These are phyloP conservation scores for Beverwykella pulmonaria DNA, from an alignment of 495 filamentous ascomycete species.

Conservation along the genomic window DNA sequence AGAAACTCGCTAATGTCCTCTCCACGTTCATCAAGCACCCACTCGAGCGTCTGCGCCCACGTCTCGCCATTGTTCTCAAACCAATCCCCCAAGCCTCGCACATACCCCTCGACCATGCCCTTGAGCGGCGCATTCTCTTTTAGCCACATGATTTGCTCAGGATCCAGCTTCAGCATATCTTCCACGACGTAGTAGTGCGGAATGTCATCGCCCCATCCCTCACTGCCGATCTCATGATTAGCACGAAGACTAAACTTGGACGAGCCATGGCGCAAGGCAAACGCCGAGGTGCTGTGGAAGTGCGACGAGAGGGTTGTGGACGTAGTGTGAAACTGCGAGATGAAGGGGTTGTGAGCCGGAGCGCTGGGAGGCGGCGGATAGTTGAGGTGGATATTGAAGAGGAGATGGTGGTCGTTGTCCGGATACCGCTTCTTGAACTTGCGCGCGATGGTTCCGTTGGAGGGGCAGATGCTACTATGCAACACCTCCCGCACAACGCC, in stretches of 20 bases:
- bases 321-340: constrained; percentile 23
- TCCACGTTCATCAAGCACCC: constrained; percentile 58
- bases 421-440: constrained; percentile 61
- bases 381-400: constrained; percentile 59
- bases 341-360: constrained; percentile 24
- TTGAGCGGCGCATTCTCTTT: constrained; percentile 57
- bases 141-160: constrained; percentile 60
- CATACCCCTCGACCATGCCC: constrained; percentile 57
- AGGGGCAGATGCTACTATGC: constrained; percentile 60
- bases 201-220: constrained; percentile 67
- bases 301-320: constrained; percentile 35
- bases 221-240: constrained; percentile 48
- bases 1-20: constrained; percentile 53
- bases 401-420: constrained; percentile 52
- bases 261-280: constrained; percentile 13
- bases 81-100: constrained; percentile 59
- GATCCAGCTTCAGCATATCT: constrained; percentile 68
- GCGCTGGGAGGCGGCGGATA: constrained; percentile 45
- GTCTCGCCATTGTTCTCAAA: constrained; percentile 68
- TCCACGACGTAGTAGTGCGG: constrained; percentile 65
- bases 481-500: constrained; percentile 56
- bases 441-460: constrained; percentile 61
- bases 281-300: constrained; percentile 45
- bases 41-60: constrained; percentile 54
- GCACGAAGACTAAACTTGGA: constrained; percentile 31